phyloP scores from a whole-genome alignment of 805 yeast species.

The Debaryomyces maramus region DNA sequence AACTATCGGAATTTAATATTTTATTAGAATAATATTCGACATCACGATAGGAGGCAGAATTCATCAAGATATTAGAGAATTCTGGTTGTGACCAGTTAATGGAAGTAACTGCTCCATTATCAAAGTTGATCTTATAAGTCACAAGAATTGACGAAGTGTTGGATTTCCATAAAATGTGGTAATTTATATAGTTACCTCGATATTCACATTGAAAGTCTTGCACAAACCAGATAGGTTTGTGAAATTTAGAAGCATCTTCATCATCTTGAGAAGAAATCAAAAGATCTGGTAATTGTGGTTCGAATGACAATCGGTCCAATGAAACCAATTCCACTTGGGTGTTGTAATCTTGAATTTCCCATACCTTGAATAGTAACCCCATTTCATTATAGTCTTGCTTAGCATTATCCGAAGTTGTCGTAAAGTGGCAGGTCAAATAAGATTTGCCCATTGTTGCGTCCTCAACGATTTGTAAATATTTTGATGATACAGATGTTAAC shows the following conservation, averaged over 20 bases:
- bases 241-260: conserved; percentile 4
- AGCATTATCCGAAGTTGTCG: conserved; percentile 13
- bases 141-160: conserved; percentile 54
- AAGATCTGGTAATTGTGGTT: conserved; percentile 15
- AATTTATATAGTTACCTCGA: conserved; percentile 13
- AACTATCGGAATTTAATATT: conserved; percentile 51
- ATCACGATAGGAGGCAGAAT: conserved; percentile 24
- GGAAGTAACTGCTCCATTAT: conserved; percentile 13
- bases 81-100: conserved; percentile 17
- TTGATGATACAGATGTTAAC: conserved; percentile 31
- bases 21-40: conserved; percentile 43
- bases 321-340: conserved; percentile 9
- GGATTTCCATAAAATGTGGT: conserved; percentile 60
- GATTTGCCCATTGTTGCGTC: conserved; percentile 6
- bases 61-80: conserved; percentile 13
- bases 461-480: conserved; percentile 24
- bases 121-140: conserved; percentile 14
- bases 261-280: background rate
- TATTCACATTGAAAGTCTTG: conserved; percentile 32
- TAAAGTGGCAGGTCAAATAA: conserved; percentile 18
- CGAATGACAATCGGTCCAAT: conserved; percentile 17
- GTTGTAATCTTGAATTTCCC: conserved; percentile 18
- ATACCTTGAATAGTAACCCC: conserved; percentile 22
- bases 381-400: conserved; percentile 11
- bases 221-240: conserved; percentile 46